Evolutionary conservation across 139 green algal genomes (phyloP).

Genomic region (Chlorella sp.): DNA sequence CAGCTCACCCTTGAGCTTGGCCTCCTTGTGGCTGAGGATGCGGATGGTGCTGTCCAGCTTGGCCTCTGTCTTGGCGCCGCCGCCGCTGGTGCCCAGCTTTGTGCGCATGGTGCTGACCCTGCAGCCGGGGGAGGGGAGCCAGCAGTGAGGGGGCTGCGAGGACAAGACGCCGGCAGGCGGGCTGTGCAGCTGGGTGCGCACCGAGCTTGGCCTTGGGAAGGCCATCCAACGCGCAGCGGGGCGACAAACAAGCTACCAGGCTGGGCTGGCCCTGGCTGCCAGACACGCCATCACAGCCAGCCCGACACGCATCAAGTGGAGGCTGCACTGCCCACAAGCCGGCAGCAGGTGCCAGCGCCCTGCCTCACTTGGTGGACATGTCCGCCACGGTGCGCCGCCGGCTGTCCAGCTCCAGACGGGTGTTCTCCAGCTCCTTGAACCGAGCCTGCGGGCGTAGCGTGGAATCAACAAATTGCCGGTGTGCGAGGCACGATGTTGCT

Average conservation of each 20-base stretch:
- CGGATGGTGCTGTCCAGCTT: conserved; percentile 37
- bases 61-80: conserved; percentile 51
- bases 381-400: conserved; percentile 67
- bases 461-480: neutral
- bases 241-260: too few relatives aligned
- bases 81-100: conserved; percentile 26
- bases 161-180: too few relatives aligned
- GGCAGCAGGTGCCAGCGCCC: neutral
- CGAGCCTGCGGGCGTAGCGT: neutral
- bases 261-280: too few relatives aligned
- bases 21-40: conserved; percentile 72
- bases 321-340: too few relatives aligned
- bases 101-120: conserved; percentile 29
- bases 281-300: too few relatives aligned
- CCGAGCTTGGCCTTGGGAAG: neutral
- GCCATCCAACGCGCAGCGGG: too few relatives aligned
- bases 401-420: conserved; percentile 83
- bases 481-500: neutral
- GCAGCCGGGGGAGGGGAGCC: neutral
- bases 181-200: neutral
- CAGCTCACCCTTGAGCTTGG: conserved; percentile 64
- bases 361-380: conserved; percentile 14
- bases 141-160: neutral
- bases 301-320: too few relatives aligned
- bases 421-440: conserved; percentile 72